Evolutionary conservation across 164 flowering plant genomes (phyloP).

Genomic region (Houttuynia cordata): DNA sequence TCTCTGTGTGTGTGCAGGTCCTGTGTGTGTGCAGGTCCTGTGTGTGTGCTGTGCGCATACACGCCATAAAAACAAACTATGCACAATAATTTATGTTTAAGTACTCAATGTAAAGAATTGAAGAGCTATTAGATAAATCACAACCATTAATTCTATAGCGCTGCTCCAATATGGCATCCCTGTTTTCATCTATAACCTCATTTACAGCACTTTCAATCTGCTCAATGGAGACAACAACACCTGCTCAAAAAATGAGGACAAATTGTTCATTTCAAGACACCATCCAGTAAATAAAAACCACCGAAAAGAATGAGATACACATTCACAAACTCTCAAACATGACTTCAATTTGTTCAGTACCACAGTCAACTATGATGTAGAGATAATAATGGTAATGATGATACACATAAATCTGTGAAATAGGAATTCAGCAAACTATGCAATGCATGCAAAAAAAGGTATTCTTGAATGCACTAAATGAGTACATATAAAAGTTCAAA

Average conservation of each 20-base stretch:
- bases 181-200: conserved; percentile 56
- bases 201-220: conserved; percentile 42
- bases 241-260: conserved; percentile 21
- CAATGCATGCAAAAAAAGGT: neutral
- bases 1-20: too few relatives aligned
- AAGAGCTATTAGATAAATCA: neutral
- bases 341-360: too few relatives aligned
- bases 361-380: too few relatives aligned
- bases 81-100: too few relatives aligned
- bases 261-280: too few relatives aligned
- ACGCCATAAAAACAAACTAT: too few relatives aligned
- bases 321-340: too few relatives aligned
- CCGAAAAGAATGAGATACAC: too few relatives aligned
- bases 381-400: neutral
- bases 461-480: neutral
- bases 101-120: neutral
- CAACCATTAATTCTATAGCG: conserved; percentile 68
- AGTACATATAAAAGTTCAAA: too few relatives aligned
- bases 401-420: neutral
- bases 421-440: neutral
- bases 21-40: too few relatives aligned
- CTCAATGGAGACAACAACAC: conserved; percentile 53
- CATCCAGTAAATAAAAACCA: too few relatives aligned
- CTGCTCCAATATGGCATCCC: conserved; percentile 41
- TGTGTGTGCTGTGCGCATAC: too few relatives aligned